phyloP scores from a whole-genome alignment of 2,329 filamentous ascomycete species.

The Sclerotinia spermophila region DNA sequence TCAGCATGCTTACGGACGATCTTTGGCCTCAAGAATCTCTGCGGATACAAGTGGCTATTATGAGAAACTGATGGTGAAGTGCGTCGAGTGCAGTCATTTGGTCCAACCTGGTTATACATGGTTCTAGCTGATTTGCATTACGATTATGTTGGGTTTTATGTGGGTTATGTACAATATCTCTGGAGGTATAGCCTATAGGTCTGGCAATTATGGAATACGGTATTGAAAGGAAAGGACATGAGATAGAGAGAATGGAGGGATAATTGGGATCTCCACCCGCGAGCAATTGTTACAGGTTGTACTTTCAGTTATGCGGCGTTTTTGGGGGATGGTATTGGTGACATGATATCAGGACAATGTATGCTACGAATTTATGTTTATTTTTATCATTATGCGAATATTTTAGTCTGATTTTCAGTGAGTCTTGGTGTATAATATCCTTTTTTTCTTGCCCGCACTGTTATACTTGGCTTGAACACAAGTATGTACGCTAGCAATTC shows the following conservation, averaged over 20 bases:
- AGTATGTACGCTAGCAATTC: not conserved
- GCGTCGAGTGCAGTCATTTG: slow-evolving; percentile 9
- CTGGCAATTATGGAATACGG: not conserved
- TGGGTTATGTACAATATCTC: not conserved
- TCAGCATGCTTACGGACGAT: slow-evolving; percentile 63
- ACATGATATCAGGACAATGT: not conserved
- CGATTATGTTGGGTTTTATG: not conserved
- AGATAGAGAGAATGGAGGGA: not conserved
- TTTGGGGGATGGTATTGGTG: not conserved
- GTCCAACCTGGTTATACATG: slow-evolving; percentile 12
- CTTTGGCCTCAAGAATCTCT: slow-evolving; percentile 66
- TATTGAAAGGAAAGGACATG: not conserved
- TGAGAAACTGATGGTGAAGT: slow-evolving; percentile 65
- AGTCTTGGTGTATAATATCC: not conserved
- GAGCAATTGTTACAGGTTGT: not conserved
- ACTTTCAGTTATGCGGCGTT: not conserved
- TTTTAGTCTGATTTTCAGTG: not conserved
- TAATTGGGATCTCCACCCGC: not conserved
- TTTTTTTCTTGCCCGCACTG: not conserved
- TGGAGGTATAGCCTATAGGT: not conserved
- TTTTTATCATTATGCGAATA: not conserved
- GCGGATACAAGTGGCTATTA: slow-evolving; percentile 87
- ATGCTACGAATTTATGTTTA: not conserved
- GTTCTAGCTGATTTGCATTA: slow-evolving; percentile 2
- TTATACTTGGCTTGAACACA: not conserved